Percentiles rank a stretch among this genome's conserved stretches.
Conservation (phyloP, 441 rosid species). For the Metrosideros polymorpha region DNA sequence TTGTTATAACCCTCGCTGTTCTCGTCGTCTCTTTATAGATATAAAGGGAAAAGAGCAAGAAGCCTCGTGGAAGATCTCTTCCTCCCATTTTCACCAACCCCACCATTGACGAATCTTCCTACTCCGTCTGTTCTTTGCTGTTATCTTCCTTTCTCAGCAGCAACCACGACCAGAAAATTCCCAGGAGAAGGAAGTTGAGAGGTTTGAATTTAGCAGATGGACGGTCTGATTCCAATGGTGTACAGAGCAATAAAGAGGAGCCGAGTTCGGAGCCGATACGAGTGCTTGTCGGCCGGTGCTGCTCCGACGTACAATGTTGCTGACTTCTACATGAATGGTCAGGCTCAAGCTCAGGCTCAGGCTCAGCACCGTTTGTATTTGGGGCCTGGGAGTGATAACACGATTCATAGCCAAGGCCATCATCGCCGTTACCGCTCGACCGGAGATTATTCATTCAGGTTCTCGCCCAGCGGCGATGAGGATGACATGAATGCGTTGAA, state of each 20-base stretch:
- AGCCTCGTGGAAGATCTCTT: not conserved
- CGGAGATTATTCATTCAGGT: slow-evolving; percentile 24
- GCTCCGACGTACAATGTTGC: slow-evolving; percentile 22
- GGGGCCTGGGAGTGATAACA: not conserved
- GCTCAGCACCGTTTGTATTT: not conserved
- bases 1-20: not conserved
- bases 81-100: not conserved
- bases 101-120: not conserved
- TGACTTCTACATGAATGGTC: slow-evolving; percentile 14
- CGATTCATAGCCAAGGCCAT: not conserved
- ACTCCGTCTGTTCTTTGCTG: not conserved
- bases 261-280: slow-evolving; percentile 39
- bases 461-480: not conserved
- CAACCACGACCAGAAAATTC: not conserved
- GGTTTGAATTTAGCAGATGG: slow-evolving; percentile 27
- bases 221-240: slow-evolving; percentile 65
- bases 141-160: not conserved
- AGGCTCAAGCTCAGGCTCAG: not conserved
- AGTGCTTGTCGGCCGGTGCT: slow-evolving; percentile 49
- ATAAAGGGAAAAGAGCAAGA: not conserved
- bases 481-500: not conserved
- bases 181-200: not conserved
- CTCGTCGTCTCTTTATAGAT: not conserved
- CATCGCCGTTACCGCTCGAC: slow-evolving; percentile 42
- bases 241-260: slow-evolving; percentile 53